phyloP scores from a whole-genome alignment of 805 yeast genomes.

The Starmerella floricola region DNA sequence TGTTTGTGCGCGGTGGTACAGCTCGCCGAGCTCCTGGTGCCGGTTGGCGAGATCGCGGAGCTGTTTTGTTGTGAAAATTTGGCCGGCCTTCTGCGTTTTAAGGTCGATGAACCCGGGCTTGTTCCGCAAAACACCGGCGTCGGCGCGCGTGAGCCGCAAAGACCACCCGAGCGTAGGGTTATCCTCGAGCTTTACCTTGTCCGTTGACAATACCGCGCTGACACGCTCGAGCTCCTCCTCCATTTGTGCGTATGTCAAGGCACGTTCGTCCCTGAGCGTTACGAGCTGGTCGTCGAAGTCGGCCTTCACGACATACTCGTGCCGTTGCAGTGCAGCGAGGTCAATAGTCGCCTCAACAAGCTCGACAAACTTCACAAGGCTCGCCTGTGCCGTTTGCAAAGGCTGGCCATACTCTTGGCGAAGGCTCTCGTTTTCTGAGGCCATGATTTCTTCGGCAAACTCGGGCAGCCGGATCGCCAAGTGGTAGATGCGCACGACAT shows the following conservation, averaged over 20 bases:
- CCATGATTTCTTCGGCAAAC: constrained; percentile 41
- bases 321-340: constrained; percentile 63
- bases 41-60: constrained; percentile 50
- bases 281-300: constrained; percentile 75
- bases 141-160: constrained; percentile 77
- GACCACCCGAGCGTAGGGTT: constrained; percentile 91
- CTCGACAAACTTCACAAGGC: constrained; percentile 61
- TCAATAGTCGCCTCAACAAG: constrained; percentile 89
- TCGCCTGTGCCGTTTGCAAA: constrained; percentile 36
- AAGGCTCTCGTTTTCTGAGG: constrained; percentile 29
- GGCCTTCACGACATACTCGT: constrained; percentile 75
- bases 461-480: constrained; percentile 61
- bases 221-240: constrained; percentile 47
- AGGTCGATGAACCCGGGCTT: constrained; percentile 55
- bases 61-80: constrained; percentile 67
- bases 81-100: constrained; percentile 91
- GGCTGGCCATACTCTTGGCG: constrained; percentile 46
- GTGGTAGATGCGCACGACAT: constrained; percentile 80
- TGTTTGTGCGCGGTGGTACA: constrained; percentile 64
- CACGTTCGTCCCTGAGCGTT: constrained; percentile 44
- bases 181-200: constrained; percentile 77
- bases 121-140: constrained; percentile 66
- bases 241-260: constrained; percentile 45
- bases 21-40: constrained; percentile 45
- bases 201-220: constrained; percentile 67